These are phyloP conservation scores for Bacidia gigantensis DNA, from an alignment of 495 filamentous ascomycete genomes.

Conservation along the genomic window DNA sequence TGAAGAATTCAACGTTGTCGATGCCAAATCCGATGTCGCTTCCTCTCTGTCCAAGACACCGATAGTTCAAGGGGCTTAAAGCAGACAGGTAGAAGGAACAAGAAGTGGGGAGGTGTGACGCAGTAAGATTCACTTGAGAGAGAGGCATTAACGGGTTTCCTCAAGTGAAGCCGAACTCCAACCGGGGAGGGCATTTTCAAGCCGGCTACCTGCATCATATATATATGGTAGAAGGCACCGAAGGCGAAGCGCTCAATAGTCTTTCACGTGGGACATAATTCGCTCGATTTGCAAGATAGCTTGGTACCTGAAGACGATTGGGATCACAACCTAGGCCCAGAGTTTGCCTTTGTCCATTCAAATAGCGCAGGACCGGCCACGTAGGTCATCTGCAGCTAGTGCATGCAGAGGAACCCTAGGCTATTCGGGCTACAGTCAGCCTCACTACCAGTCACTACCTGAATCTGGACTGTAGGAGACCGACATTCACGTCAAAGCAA, in stretches of 20 bases:
- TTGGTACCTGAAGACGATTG: constrained; percentile 5
- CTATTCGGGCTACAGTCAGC: background rate
- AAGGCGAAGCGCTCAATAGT: background rate
- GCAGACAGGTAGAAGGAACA: constrained; percentile 70
- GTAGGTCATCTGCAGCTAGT: constrained; percentile 17
- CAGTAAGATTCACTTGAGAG: constrained; percentile 46
- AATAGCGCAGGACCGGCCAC: constrained; percentile 11
- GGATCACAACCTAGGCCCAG: background rate
- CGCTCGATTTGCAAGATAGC: constrained; percentile 1
- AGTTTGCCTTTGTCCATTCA: background rate
- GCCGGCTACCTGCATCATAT: background rate
- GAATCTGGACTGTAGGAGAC: background rate
- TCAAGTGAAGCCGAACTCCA: background rate
- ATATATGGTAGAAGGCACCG: background rate
- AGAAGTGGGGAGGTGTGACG: constrained; percentile 63
- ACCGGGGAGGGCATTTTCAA: constrained; percentile 1
- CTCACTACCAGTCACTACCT: background rate
- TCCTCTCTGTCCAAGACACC: constrained; percentile 44
- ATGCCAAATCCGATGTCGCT: constrained; percentile 44
- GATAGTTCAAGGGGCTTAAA: constrained; percentile 59
- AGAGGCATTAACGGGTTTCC: constrained; percentile 34
- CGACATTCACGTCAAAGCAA: background rate
- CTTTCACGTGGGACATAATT: background rate
- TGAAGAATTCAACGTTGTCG: constrained; percentile 43
- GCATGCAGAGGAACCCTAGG: background rate